Evolutionary conservation across 768 basidiomycete species (phyloP), one percentile per base, ranked within the genome.

Genomic region (Mycena vitilis): DNA sequence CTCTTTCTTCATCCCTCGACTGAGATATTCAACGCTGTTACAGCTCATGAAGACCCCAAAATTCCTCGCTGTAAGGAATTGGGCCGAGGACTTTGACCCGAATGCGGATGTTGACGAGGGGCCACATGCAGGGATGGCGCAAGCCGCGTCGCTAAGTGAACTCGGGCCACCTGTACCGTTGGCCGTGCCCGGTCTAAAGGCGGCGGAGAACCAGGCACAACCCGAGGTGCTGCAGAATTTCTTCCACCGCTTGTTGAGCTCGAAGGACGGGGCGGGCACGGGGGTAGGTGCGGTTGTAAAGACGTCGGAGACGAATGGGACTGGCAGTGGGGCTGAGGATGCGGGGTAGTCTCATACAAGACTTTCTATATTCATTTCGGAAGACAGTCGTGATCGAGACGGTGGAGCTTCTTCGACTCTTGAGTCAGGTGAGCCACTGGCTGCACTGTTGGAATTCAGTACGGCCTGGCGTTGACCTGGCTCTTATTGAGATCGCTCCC

Each of bases 1-100:
- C 22, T 20, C 15, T 30, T 30, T 22, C 16, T 30, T 59, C 55
- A 10, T 42, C 16, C 52, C 47, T 45, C 60, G 25, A 56, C 51
- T 60, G 49, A 11, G 7, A 30, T 47, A 64, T 68, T 69, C 68
- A 18, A 54, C 65, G 54, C 66, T 66, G 18, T 34, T 51, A 20
- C 66, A 95, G 95, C 95, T 95, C 82, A 93, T 95, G 81, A 95
- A 95, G 79, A 94, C 93, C 1, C 87, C 91, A 37, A 89, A 88
- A 73, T 95, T 95, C 83, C 79, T 91, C 51, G 91, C 91, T 16
- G 88, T 94, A 73, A 88, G 92, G 60, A 91, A 90, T 73, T 91
- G 91, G 88, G 87, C 88, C 16, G 91, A 93, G 71, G 92, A 94
- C 70, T 88, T 91, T 67, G 90, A 94, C 59, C 85, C 90, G 9